These are phyloP conservation scores for Collybiopsis confluens DNA, from an alignment of 768 basidiomycete species.

Conservation along the genomic window DNA sequence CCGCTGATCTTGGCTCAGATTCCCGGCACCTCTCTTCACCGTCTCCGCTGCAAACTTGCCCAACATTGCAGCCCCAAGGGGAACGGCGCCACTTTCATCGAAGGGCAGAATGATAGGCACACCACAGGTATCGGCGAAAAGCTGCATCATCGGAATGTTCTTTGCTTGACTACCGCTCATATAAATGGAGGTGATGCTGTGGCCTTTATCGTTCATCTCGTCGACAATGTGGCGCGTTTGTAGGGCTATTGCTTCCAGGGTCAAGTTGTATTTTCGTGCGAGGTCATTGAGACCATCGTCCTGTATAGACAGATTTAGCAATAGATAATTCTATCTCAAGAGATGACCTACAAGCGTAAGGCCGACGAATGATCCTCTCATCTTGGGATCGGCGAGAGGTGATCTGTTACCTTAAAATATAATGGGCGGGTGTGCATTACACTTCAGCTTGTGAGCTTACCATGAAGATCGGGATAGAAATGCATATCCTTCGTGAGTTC, in stretches of 20 bases:
- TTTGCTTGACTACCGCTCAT: slow-evolving; percentile 93
- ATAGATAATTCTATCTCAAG: not conserved
- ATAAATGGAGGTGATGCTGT: slow-evolving; percentile 78
- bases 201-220: slow-evolving; percentile 80
- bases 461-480: slow-evolving; percentile 94
- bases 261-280: slow-evolving; percentile 85
- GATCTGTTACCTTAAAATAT: slow-evolving; percentile 78
- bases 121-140: slow-evolving; percentile 80
- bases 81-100: slow-evolving; percentile 77
- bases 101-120: slow-evolving; percentile 82
- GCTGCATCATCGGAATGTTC: slow-evolving; percentile 83
- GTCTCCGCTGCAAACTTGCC: slow-evolving; percentile 79
- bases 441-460: slow-evolving; percentile 30
- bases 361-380: slow-evolving; percentile 90
- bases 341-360: slow-evolving; percentile 59
- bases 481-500: slow-evolving; percentile 89
- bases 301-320: slow-evolving; percentile 25
- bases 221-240: slow-evolving; percentile 95
- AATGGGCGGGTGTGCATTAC: not conserved
- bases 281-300: slow-evolving; percentile 76
- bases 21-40: slow-evolving; percentile 22
- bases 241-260: slow-evolving; percentile 89
- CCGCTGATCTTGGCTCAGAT: slow-evolving; percentile 39
- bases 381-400: slow-evolving; percentile 91
- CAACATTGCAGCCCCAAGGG: slow-evolving; percentile 91